Evolutionary conservation across 768 basidiomycete genomes (phyloP).

Genomic region (Kwoniella sp.): DNA sequence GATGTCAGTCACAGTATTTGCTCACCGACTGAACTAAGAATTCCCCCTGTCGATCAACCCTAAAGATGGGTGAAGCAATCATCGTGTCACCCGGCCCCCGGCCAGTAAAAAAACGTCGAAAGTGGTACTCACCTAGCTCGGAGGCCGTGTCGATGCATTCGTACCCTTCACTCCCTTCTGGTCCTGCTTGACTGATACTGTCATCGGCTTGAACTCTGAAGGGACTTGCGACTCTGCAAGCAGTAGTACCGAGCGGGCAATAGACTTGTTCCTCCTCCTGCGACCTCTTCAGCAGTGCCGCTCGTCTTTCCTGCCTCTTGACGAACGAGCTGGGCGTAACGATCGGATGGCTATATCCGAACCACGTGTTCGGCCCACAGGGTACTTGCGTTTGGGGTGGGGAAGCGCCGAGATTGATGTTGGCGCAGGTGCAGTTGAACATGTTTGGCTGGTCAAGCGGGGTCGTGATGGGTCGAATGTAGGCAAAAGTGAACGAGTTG

Average conservation of each 20-base stretch:
- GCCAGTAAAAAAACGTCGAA: no score
- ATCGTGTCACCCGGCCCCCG: neutral
- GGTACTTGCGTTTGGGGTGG: neutral
- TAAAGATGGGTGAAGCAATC: no score
- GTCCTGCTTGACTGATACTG: neutral
- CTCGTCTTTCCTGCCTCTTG: neutral
- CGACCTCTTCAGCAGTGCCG: neutral
- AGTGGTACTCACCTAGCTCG: neutral
- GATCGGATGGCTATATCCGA: neutral
- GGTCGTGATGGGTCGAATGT: neutral
- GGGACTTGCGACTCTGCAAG: neutral
- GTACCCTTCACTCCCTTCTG: slow-evolving; percentile 2
- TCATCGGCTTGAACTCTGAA: neutral
- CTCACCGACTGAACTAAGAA: neutral
- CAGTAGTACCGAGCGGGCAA: neutral
- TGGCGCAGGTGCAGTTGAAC: slow-evolving; percentile 1
- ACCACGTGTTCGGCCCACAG: neutral
- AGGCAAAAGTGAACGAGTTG: neutral
- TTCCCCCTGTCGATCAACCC: no score
- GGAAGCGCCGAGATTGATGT: neutral
- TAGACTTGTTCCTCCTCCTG: neutral
- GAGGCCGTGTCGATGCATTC: neutral
- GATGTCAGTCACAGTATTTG: neutral
- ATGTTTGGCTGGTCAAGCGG: neutral
- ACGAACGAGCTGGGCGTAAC: neutral